phyloP scores from a whole-genome alignment of 371 early-diverging fungal species.

The Lichtheimia hyalospora region DNA sequence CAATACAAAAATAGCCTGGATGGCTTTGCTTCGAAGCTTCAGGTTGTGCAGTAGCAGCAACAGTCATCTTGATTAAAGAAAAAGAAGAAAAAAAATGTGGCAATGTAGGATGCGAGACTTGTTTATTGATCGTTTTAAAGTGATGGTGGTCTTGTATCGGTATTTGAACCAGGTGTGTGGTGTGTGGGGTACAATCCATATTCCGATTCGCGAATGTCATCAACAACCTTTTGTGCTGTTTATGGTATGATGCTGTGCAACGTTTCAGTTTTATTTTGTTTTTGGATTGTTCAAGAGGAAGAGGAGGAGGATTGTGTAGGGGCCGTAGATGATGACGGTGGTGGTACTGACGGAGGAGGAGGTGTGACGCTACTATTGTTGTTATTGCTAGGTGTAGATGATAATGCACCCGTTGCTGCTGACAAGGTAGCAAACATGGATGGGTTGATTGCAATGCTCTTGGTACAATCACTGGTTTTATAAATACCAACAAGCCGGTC shows the following conservation, averaged over 20 bases:
- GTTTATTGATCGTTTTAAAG: not conserved
- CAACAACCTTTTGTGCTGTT: constrained; percentile 5
- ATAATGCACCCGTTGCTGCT: not conserved
- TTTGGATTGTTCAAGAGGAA: no score
- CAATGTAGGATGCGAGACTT: not conserved
- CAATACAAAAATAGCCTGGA: constrained; percentile 50
- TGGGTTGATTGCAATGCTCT: constrained; percentile 83
- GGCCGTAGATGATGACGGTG: not conserved
- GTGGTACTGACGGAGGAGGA: not conserved
- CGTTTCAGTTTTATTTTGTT: not conserved
- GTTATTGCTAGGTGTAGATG: not conserved
- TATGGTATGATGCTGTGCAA: not conserved
- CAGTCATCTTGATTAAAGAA: constrained; percentile 5
- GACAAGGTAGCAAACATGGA: constrained; percentile 26
- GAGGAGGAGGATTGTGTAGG: no score
- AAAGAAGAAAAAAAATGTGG: not conserved
- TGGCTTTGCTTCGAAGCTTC: constrained; percentile 24
- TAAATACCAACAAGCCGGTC: constrained; percentile 99
- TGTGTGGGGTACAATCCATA: constrained; percentile 3
- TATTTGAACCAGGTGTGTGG: constrained; percentile 1
- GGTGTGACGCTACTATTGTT: not conserved
- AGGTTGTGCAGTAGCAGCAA: constrained; percentile 1
- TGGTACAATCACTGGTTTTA: constrained; percentile 92
- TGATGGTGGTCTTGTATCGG: not conserved
- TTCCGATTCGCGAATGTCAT: constrained; percentile 13